Conservation (phyloP, 306 rosid species). For the Delonix regia region DNA sequence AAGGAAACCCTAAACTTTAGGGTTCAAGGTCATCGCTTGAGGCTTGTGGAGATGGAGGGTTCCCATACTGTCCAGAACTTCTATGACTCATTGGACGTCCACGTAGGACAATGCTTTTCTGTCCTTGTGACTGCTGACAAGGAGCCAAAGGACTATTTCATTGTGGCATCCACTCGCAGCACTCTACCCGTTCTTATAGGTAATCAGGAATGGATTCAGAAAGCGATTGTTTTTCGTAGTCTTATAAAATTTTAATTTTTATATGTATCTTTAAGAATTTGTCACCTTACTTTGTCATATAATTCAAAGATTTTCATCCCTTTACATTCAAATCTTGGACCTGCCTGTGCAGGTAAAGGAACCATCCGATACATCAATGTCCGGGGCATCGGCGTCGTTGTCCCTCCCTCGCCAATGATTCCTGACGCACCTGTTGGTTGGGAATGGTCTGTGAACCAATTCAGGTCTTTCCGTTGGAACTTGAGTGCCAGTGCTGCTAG, state of each 20-base stretch:
- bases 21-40: background rate
- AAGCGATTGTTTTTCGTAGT: too few species aligned
- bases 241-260: too few species aligned
- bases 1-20: background rate
- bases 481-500: background rate
- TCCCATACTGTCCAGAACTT: background rate
- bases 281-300: too few species aligned
- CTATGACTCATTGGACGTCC: background rate
- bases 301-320: too few species aligned
- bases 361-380: background rate
- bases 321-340: too few species aligned
- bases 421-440: background rate
- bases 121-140: background rate
- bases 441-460: background rate
- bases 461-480: background rate
- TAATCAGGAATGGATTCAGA: too few species aligned
- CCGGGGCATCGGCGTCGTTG: background rate
- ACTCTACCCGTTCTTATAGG: background rate
- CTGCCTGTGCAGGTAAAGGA: background rate
- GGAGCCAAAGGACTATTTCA: background rate
- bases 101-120: background rate
- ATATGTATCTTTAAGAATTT: too few species aligned
- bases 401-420: background rate
- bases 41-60: background rate
- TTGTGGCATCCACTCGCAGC: background rate